Evolutionary conservation across 352 stramenopile species (phyloP).

Genomic region (Phytopythium cucurbitacearum): DNA sequence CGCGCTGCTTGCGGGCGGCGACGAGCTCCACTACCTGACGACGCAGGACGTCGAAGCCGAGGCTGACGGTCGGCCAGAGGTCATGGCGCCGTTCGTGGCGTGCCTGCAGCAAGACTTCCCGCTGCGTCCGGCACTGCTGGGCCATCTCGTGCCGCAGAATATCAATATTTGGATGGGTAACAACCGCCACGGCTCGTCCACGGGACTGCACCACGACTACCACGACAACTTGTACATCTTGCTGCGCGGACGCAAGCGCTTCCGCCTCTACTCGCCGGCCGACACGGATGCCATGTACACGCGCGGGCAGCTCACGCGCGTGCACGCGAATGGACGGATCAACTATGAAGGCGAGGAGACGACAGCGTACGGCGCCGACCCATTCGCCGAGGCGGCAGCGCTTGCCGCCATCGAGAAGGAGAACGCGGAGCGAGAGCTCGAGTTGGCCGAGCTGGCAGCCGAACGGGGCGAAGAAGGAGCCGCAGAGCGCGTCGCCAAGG

Average conservation of each 20-base stretch:
- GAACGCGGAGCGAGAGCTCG: conserved; percentile 56
- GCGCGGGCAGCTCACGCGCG: conserved; percentile 64
- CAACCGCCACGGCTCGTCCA: conserved; percentile 74
- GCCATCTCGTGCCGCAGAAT: conserved; percentile 90
- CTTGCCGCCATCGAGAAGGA: conserved; percentile 61
- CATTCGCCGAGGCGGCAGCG: conserved; percentile 42
- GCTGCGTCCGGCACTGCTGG: conserved; percentile 77
- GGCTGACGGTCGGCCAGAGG: conserved; percentile 63
- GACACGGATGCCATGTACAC: conserved; percentile 92
- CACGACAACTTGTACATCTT: conserved; percentile 99
- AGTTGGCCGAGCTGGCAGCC: conserved; percentile 46
- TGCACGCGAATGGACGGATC: conserved; percentile 95
- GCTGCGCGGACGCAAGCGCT: conserved; percentile 91
- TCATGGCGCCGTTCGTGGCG: conserved; percentile 85
- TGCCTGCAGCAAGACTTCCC: conserved; percentile 79
- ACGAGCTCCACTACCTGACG: conserved; percentile 86
- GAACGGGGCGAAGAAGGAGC: conserved; percentile 43
- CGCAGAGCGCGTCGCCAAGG: conserved; percentile 37
- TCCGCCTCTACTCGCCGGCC: conserved; percentile 91
- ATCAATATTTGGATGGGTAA: conserved; percentile 98
- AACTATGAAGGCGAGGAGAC: conserved; percentile 91
- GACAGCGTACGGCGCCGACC: conserved; percentile 73
- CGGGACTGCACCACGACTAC: conserved; percentile 97
- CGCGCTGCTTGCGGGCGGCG: conserved; percentile 53
- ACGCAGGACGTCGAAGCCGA: conserved; percentile 87